phyloP scores from a whole-genome alignment of 495 filamentous ascomycete species.

The Letharia lupina region DNA sequence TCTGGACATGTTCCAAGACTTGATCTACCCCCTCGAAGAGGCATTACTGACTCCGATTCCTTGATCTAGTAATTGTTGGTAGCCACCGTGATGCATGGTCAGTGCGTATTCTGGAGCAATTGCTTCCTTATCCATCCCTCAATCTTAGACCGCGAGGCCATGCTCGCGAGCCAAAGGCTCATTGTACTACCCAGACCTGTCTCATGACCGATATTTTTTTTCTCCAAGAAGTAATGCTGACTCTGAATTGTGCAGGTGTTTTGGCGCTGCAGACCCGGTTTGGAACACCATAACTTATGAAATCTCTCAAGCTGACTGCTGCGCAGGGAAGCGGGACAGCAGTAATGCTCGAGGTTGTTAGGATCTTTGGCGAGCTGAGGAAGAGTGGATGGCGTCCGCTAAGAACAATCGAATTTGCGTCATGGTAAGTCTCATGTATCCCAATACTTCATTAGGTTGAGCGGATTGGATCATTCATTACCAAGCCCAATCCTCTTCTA shows the following conservation, averaged over 20 bases:
- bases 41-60: not conserved
- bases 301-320: not conserved
- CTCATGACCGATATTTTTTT: not conserved
- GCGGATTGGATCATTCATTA: not conserved
- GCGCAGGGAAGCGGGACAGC: constrained; percentile 69
- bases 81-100: constrained; percentile 88
- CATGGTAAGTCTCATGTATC: constrained; percentile 46
- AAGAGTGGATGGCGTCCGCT: constrained; percentile 79
- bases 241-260: constrained; percentile 35
- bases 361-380: constrained; percentile 69
- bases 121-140: not conserved
- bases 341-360: constrained; percentile 77
- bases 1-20: not conserved
- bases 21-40: not conserved
- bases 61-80: constrained; percentile 58
- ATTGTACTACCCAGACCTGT: not conserved
- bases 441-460: not conserved
- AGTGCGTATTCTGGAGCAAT: not conserved
- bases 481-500: not conserved
- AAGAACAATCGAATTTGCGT: constrained; percentile 86
- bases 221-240: not conserved
- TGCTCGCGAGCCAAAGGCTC: not conserved
- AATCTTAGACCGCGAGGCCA: not conserved
- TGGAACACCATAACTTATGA: not conserved
- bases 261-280: constrained; percentile 69